Base-by-base conservation (phyloP, 805 yeast genomes). In the Candida piceae region DNA sequence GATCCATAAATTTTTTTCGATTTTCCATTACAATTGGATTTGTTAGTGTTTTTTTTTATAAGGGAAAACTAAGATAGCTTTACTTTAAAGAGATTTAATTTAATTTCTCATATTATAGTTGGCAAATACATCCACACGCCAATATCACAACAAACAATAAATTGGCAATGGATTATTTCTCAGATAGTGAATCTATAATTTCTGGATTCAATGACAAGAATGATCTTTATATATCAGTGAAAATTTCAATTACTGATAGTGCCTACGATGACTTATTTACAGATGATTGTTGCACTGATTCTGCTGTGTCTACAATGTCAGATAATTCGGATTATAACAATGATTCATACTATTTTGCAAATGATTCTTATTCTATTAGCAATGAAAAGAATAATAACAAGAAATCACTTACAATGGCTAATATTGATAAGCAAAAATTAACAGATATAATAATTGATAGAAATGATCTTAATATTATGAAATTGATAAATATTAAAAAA, bases 171-270 rank as follows among this genome's bases (percentile, higher is more conserved):
- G 31, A 32, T 9, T 34, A 29, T 12, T 22, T 15, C 19, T 38
- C 47, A 7, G 49, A 44, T 9, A 4, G 34, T 8, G 46, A 40
- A 5, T 48, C 52, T 8, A 32, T 44, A 3, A 45, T 48, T 4
- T 48, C 49, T 2, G 48, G 42, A 3, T 48, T 48, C 31, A 45
- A 48, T 32, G 50, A 46, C 28, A 34, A 31, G 6, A 29, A 37
- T 2, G 39, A 38, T 9, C 38, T 44, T 20, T 41, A 41, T 17
- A 41, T 48, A 3, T 36, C 48, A 2, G 37, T 45, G 7, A 38
- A 23, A 7, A 25, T 36, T 11, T 5, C 31, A 6, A 1, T 31
- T 2, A 7, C n/a, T 7, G 34, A 34, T 3, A 28, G 25, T 10
- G 39, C 32, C 1, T 23, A 22, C 16, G 29, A 34, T 11, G 37